phyloP scores from a whole-genome alignment of 345 rosid genomes.

The Raphanus raphanistrum region DNA sequence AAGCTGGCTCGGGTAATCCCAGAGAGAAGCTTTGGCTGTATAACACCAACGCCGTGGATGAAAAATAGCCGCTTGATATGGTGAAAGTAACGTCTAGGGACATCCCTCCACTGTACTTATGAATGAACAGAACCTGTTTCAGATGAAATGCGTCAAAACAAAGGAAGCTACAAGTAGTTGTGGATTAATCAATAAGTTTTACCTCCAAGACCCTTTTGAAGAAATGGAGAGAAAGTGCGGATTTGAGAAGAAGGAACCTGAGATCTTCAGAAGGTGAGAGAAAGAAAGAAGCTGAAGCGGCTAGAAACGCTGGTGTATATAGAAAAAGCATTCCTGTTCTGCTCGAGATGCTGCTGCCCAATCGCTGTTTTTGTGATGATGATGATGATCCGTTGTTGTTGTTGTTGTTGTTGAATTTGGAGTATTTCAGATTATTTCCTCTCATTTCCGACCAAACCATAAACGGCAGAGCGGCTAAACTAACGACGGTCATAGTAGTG shows the following conservation, averaged over 20 bases:
- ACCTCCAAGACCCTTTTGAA: slow-evolving; percentile 53
- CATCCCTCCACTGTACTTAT: slow-evolving; percentile 60
- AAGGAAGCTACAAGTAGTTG: background rate
- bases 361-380: background rate
- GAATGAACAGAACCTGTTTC: slow-evolving; percentile 56
- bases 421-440: slow-evolving; percentile 59
- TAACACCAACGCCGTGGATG: slow-evolving; percentile 41
- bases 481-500: slow-evolving; percentile 41
- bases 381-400: background rate
- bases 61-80: slow-evolving; percentile 44
- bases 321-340: slow-evolving; percentile 56
- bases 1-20: slow-evolving; percentile 43
- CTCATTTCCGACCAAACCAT: slow-evolving; percentile 44
- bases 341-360: slow-evolving; percentile 41
- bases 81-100: slow-evolving; percentile 33
- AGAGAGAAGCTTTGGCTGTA: slow-evolving; percentile 48
- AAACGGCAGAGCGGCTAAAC: slow-evolving; percentile 32
- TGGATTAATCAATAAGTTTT: background rate
- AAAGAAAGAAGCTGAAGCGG: slow-evolving; percentile 50
- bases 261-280: slow-evolving; percentile 43
- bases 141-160: slow-evolving; percentile 13
- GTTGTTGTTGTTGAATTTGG: slow-evolving; percentile 47
- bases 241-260: slow-evolving; percentile 53
- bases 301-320: slow-evolving; percentile 66
- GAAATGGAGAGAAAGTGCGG: slow-evolving; percentile 67